phyloP scores from a whole-genome alignment of 805 yeast species.

The Candida peoriensis region DNA sequence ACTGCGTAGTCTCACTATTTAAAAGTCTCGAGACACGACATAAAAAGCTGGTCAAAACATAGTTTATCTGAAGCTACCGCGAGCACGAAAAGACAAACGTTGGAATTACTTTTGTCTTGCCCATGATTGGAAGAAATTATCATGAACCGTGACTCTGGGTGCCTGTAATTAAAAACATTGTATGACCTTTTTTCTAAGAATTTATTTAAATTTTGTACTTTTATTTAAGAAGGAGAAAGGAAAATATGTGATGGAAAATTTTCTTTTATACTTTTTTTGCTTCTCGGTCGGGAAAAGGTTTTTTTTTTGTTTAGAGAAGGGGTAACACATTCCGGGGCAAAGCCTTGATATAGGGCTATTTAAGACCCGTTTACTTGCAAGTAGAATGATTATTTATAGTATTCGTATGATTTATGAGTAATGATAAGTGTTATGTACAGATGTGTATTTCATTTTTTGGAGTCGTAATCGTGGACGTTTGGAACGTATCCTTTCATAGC shows the following conservation, averaged over 20 bases:
- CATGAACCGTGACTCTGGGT: conserved; percentile 60
- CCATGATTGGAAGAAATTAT: conserved; percentile 26
- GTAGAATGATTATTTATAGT: too few relatives aligned
- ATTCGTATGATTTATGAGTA: not conserved
- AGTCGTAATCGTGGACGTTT: conserved; percentile 55
- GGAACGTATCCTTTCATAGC: conserved; percentile 48
- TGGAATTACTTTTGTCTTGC: conserved; percentile 18
- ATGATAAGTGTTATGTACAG: not conserved
- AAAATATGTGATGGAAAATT: conserved; percentile 2
- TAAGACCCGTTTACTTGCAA: too few relatives aligned
- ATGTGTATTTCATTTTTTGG: conserved; percentile 25
- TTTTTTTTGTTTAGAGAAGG: not conserved
- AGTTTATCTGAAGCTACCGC: conserved; percentile 79
- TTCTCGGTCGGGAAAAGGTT: not conserved
- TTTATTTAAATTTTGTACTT: too few relatives aligned
- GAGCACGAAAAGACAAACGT: conserved; percentile 64
- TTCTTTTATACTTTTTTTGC: conserved; percentile 9
- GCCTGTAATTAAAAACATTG: conserved; percentile 45
- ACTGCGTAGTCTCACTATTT: conserved; percentile 66
- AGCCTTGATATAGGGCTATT: conserved; percentile 1
- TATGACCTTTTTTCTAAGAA: too few relatives aligned
- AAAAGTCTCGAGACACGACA: conserved; percentile 34
- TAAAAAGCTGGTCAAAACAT: conserved; percentile 48
- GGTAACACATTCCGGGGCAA: not conserved
- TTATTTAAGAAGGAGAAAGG: conserved; percentile 1